Evolutionary conservation across 192 early-diverging fungal genomes (phyloP).

Genomic region (Backusella macrospora): DNA sequence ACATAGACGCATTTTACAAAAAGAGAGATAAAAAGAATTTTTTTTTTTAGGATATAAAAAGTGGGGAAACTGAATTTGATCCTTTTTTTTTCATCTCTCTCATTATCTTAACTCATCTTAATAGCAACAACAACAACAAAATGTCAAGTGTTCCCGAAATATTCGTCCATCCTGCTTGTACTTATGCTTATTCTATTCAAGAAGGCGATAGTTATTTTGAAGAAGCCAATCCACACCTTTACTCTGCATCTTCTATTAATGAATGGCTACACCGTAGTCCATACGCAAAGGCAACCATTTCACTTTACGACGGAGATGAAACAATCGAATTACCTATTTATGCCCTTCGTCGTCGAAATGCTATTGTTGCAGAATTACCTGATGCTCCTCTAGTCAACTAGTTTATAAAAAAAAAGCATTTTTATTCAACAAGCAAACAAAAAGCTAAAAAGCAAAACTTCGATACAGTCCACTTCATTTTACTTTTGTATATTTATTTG

Average conservation of each 20-base stretch:
- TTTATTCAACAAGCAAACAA: neutral
- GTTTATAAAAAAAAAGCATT: neutral
- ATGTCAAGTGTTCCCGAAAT: constrained; percentile 14
- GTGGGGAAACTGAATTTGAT: neutral
- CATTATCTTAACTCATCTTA: neutral
- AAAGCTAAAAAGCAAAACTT: neutral
- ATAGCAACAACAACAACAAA: neutral
- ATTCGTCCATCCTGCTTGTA: constrained; percentile 17
- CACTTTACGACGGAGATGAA: constrained; percentile 22
- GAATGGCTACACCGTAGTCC: constrained; percentile 27
- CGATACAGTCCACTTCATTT: neutral
- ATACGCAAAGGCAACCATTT: constrained; percentile 23
- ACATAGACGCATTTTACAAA: neutral
- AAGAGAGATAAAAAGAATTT: neutral
- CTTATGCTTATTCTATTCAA: constrained; percentile 22
- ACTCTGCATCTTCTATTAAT: constrained; percentile 15
- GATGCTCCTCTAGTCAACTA: constrained; percentile 30
- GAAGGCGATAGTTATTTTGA: constrained; percentile 22
- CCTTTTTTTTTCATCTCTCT: neutral
- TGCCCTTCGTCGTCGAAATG: constrained; percentile 35
- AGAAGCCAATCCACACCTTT: constrained; percentile 9
- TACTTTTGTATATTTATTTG: constrained; percentile 8
- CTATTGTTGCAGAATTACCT: constrained; percentile 34
- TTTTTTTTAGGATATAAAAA: constrained; percentile 8
- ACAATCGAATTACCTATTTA: constrained; percentile 32